Conservation (phyloP, 2,329 filamentous ascomycete genomes). For the Sporothrix schenckii region DNA sequence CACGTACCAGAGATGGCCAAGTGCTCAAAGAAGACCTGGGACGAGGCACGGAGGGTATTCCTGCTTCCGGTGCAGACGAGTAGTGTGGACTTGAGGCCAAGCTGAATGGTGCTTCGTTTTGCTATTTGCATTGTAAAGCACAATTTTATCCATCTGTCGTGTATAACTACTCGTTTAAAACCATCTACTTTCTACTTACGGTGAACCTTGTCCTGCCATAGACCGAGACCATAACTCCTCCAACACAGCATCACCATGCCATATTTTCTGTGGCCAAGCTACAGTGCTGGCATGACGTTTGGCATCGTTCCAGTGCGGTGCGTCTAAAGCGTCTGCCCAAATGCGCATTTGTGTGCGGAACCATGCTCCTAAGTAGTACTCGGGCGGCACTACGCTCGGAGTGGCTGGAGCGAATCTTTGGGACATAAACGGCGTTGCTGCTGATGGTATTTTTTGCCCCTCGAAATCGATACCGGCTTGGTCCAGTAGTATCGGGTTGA, state of each 20-base stretch:
- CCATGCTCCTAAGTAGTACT: conserved; percentile 17
- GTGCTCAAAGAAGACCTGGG: background rate
- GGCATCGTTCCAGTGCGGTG: conserved; percentile 5
- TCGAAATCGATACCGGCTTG: background rate
- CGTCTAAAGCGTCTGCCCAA: background rate
- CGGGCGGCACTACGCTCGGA: background rate
- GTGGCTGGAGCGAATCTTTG: background rate
- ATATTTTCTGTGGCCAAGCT: conserved; percentile 1
- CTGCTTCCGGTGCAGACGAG: background rate
- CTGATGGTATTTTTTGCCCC: background rate
- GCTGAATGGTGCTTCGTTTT: no score
- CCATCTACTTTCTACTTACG: background rate
- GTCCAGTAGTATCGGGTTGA: background rate
- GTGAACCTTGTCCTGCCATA: conserved; percentile 1
- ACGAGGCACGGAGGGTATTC: conserved; percentile 6
- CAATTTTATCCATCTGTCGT: no score
- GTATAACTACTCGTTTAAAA: background rate
- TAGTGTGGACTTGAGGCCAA: background rate
- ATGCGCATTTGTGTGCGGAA: conserved; percentile 19
- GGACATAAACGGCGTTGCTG: background rate
- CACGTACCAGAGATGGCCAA: background rate
- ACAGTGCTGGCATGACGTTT: background rate
- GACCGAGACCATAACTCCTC: conserved; percentile 7
- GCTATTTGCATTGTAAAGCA: no score
- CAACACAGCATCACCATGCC: background rate